Base-by-base conservation (phyloP, 2,329 filamentous ascomycete genomes). In the Blastomyces emzantsi region DNA sequence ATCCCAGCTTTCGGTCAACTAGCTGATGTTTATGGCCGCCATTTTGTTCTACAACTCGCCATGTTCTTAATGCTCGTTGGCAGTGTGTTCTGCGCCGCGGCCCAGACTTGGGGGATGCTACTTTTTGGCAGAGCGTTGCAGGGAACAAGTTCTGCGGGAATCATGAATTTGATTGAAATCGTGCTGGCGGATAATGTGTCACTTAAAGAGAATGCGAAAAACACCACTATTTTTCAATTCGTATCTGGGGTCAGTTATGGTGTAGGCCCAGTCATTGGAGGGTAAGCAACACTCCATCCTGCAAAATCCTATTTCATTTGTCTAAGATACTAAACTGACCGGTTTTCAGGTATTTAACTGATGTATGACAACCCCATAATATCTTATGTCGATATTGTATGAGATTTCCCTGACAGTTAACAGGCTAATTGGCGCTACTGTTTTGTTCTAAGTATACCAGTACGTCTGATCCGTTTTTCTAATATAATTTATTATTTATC, bases 161-260 rank as follows among this genome's bases (percentile, higher is more conserved):
- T 89, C 19, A 80, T 83, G 67, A 85, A 87, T 45, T 75, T 84
- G 43, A 82, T 85, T 39, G 81, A 83, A 55, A 83, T 85, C 7
- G 81, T 89, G n/a, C 76, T 90, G 15, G 83, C 86, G 0, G 86
- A 89, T 69, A 83, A 83, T 64, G 85, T 89, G 6, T 82, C 81
- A 0, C 72, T 87, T 9, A 75, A 80, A 56, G 85, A 88, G 65
- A 86, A 86, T 62, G 82, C 85, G 1, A 81, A 80, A 67, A 88
- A 87, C 67, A 87, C 82, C 76, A 83, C 83, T 1, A 73, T 85
- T 8, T 87, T 90, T 66, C 81, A 84, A 0, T 67, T 89, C 9
- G 77, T 87, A 0, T 80, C 80, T 8, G 86, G 85, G 0, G 70
- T 85, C 6, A 82, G 83, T 15, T 89, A 85, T 69, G 81, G 80